Conservation (phyloP, 495 filamentous ascomycete species). For the Neurospora terricola region DNA sequence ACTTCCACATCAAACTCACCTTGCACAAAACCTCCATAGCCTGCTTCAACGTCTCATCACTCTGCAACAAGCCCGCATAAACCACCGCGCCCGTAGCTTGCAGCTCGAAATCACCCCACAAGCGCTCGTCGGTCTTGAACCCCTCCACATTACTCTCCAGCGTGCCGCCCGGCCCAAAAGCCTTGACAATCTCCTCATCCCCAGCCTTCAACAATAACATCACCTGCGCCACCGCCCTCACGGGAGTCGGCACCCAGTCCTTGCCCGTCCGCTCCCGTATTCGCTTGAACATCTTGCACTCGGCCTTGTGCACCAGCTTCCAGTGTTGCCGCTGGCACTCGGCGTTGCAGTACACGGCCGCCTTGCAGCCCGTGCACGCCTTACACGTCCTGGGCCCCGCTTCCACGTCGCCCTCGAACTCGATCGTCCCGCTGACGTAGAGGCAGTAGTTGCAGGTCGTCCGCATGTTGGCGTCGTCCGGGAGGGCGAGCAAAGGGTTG, state of each 20-base stretch:
- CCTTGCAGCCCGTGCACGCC: conserved; percentile 41
- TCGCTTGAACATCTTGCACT: conserved; percentile 37
- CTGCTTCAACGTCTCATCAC: conserved; percentile 15
- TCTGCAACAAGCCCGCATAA: conserved; percentile 23
- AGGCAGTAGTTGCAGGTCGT: conserved; percentile 37
- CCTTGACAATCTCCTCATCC: conserved; percentile 6
- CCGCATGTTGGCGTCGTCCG: conserved; percentile 24
- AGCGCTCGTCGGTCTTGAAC: conserved; percentile 10
- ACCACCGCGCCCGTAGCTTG: conserved; percentile 35
- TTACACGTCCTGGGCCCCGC: conserved; percentile 18
- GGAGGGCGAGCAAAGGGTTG: conserved; percentile 32
- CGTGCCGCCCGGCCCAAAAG: conserved; percentile 15
- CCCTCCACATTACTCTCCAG: conserved; percentile 30
- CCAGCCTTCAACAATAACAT: conserved; percentile 21
- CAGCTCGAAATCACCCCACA: conserved; percentile 33
- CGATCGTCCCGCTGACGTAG: not conserved
- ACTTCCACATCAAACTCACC: conserved; percentile 13
- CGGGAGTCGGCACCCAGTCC: conserved; percentile 36
- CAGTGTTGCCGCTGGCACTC: conserved; percentile 49
- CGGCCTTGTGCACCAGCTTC: conserved; percentile 38
- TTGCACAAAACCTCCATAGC: conserved; percentile 33
- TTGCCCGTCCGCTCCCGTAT: conserved; percentile 12
- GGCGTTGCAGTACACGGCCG: conserved; percentile 40
- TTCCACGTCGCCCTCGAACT: not conserved
- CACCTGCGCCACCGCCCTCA: conserved; percentile 35